phyloP scores from a whole-genome alignment of 2,329 filamentous ascomycete genomes.

The Fusarium denticulatum region DNA sequence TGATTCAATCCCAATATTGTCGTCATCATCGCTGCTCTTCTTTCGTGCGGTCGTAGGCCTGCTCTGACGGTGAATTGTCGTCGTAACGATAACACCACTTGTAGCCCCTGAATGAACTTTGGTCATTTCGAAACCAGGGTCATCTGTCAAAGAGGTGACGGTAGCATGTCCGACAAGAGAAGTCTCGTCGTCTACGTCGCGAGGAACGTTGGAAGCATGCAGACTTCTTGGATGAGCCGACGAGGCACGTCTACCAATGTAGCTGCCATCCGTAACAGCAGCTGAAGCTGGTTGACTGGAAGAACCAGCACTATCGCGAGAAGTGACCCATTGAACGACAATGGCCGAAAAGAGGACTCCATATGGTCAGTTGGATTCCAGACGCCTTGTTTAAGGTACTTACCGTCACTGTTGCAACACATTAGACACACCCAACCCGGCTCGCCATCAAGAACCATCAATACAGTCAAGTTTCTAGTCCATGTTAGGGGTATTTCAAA shows the following conservation, averaged over 20 bases:
- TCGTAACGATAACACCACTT: slow-evolving; percentile 49
- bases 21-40: slow-evolving; percentile 7
- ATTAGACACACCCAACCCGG: slow-evolving; percentile 73
- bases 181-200: slow-evolving; percentile 41
- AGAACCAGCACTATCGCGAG: slow-evolving; percentile 54
- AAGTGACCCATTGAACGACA: slow-evolving; percentile 70
- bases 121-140: slow-evolving; percentile 30
- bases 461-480: slow-evolving; percentile 65
- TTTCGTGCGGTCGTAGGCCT: slow-evolving; percentile 32
- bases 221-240: slow-evolving; percentile 7
- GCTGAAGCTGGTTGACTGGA: slow-evolving; percentile 35
- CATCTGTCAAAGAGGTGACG: slow-evolving; percentile 33
- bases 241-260: slow-evolving; percentile 11
- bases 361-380: neutral
- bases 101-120: slow-evolving; percentile 29
- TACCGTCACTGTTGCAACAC: slow-evolving; percentile 72
- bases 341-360: slow-evolving; percentile 68
- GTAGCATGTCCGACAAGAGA: slow-evolving; percentile 39
- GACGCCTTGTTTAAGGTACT: slow-evolving; percentile 33
- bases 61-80: slow-evolving; percentile 50
- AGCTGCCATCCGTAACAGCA: slow-evolving; percentile 19
- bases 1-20: slow-evolving; percentile 16
- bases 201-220: slow-evolving; percentile 17
- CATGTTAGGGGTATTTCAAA: slow-evolving; percentile 2
- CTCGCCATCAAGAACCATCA: slow-evolving; percentile 68